Base-by-base conservation (phyloP, 2,329 filamentous ascomycete species). In the Alternaria ventricosa region DNA sequence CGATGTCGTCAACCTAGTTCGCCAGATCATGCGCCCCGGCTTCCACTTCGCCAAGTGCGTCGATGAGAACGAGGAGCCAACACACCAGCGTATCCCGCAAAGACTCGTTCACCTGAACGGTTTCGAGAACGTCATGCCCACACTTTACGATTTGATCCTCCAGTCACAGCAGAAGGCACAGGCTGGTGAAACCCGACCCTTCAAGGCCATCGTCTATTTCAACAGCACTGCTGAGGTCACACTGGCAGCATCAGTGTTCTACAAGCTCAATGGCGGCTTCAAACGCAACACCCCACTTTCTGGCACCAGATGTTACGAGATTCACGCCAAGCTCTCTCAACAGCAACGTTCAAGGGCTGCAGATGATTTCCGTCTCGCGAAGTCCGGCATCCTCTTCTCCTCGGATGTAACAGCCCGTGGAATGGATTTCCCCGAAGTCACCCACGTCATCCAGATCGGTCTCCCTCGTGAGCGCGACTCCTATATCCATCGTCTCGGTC, bases 121-220 rank as follows among this genome's bases (percentile, higher is more conserved):
- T 30, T 90, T 92, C 76, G 90, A 93, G 73, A 96, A 97, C 78
- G 82, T 90, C 45, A 85, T 93, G 64, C 93, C 96, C 15, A 82
- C 90, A 3, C 78, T 98, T 20, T 85, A 96, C 57, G 94, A 98
- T 80, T 85, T 97, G 55, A 83, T 90, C 50, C 82, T 89, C 58
- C 86, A 87, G 36, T 89, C 91, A 71, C 79, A 85, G n/a, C 71
- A 84, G 28, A 81, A 82, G 23, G 77, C 78, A 64, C 71, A 70
- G 78, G 66, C 74, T 79, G 66, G 81, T 84, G 66, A 79, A 72
- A 72, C 65, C 4, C 79, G 79, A 15, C 92, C 93, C 0, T 97
- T 98, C 87, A 99, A 99, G 85, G 93, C 93, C n/a, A 96, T 99
- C 64, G 84, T 97, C 45, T 99, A 97, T 83, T 91, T 95, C 78